These are phyloP conservation scores for Asterophora lycoperdoides DNA, from an alignment of 768 basidiomycete genomes.

Conservation along the genomic window DNA sequence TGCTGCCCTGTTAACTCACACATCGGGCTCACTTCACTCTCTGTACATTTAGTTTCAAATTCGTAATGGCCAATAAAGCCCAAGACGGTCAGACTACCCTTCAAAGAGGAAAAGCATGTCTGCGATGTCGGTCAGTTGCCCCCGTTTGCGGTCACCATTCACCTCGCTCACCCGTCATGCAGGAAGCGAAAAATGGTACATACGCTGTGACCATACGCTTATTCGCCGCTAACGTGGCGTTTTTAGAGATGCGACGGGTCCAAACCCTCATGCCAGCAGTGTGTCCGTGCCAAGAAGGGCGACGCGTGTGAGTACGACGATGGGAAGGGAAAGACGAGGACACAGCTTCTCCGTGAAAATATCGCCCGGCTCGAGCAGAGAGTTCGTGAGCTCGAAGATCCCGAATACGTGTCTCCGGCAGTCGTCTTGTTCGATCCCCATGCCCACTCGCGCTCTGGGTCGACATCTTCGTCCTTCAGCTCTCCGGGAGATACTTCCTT, in stretches of 20 bases:
- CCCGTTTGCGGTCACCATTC: slow-evolving; percentile 1
- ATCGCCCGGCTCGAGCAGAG: slow-evolving; percentile 68
- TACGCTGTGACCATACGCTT: slow-evolving; percentile 2
- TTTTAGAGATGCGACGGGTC: slow-evolving; percentile 70
- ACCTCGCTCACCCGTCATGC: slow-evolving; percentile 13
- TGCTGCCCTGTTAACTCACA: slow-evolving; percentile 24
- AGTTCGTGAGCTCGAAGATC: slow-evolving; percentile 71
- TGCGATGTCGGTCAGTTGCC: slow-evolving; percentile 59
- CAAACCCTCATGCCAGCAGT: slow-evolving; percentile 79
- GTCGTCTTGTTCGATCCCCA: slow-evolving; percentile 72
- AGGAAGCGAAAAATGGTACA: slow-evolving; percentile 72
- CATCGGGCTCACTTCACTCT: slow-evolving; percentile 17
- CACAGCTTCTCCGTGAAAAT: slow-evolving; percentile 74
- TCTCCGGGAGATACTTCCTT: slow-evolving; percentile 51
- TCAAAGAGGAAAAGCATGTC: slow-evolving; percentile 68
- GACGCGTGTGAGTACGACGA: slow-evolving; percentile 80
- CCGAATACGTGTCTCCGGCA: slow-evolving; percentile 65
- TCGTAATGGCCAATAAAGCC: slow-evolving; percentile 49
- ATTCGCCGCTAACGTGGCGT: slow-evolving; percentile 5
- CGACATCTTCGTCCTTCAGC: slow-evolving; percentile 50
- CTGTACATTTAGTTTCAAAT: slow-evolving; percentile 32
- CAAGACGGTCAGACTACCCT: slow-evolving; percentile 40
- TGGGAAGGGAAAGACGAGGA: slow-evolving; percentile 79
- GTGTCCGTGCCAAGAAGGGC: slow-evolving; percentile 69
- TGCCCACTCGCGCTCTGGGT: slow-evolving; percentile 45